These are phyloP conservation scores for Pythium chondricola DNA, from an alignment of 352 stramenopile species.

Conservation along the genomic window DNA sequence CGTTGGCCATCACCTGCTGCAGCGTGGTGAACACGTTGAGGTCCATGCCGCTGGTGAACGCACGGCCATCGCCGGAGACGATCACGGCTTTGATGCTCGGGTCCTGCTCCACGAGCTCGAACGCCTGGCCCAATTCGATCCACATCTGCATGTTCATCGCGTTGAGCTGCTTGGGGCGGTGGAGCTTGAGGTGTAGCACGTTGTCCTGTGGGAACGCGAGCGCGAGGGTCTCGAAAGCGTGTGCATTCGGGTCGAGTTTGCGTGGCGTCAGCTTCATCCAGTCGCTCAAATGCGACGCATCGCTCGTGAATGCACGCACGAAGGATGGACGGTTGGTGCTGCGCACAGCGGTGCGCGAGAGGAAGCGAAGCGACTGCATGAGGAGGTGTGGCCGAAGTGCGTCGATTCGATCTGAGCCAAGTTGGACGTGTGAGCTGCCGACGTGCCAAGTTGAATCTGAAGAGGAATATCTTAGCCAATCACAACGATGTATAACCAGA, in stretches of 20 bases:
- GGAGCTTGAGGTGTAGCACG: constrained; percentile 75
- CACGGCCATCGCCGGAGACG: constrained; percentile 68
- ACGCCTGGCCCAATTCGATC: constrained; percentile 66
- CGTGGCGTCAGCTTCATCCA: constrained; percentile 49
- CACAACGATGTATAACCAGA: too few relatives aligned
- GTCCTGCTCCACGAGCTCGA: constrained; percentile 59
- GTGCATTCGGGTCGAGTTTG: constrained; percentile 27
- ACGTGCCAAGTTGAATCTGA: too few relatives aligned
- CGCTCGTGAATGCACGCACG: constrained; percentile 22
- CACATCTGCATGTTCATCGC: constrained; percentile 90
- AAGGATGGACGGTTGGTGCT: neutral
- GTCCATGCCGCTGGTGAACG: constrained; percentile 88
- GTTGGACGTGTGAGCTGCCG: too few relatives aligned
- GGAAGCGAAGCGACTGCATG: constrained; percentile 18
- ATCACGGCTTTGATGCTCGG: constrained; percentile 68
- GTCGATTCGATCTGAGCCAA: too few relatives aligned
- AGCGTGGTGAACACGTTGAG: constrained; percentile 79
- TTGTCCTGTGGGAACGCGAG: constrained; percentile 29
- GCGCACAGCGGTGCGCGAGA: constrained; percentile 3
- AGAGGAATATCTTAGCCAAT: too few relatives aligned
- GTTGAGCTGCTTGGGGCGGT: constrained; percentile 80
- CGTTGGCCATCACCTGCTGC: constrained; percentile 46
- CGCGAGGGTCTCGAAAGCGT: constrained; percentile 56
- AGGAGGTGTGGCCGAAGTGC: neutral
- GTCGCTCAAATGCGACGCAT: constrained; percentile 36